Conservation (phyloP, 164 flowering plant genomes). For the Stephania cephalantha region DNA sequence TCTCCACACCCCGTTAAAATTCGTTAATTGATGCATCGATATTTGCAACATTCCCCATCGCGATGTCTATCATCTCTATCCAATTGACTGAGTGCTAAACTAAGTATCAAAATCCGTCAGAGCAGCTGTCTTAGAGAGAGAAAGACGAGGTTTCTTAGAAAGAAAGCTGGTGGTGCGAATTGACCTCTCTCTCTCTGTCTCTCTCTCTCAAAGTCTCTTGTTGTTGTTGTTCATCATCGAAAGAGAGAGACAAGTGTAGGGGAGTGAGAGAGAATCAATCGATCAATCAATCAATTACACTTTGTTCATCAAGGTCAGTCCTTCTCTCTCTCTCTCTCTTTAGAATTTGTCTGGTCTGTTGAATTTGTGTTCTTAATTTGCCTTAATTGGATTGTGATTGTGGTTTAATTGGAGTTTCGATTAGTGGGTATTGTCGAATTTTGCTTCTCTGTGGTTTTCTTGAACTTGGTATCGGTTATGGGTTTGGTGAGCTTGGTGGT, state of each 20-base stretch:
- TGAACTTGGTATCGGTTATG: background rate
- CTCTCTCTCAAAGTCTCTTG: background rate
- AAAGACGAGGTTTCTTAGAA: background rate
- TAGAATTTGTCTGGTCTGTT: background rate
- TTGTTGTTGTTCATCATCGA: background rate
- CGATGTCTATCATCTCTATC: no score
- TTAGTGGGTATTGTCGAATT: background rate
- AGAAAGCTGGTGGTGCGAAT: background rate
- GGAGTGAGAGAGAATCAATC: background rate
- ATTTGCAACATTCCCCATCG: no score
- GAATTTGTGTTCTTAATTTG: background rate
- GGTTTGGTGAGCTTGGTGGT: background rate
- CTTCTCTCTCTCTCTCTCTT: background rate
- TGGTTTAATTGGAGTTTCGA: constrained; percentile 1
- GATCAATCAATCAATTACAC: no score
- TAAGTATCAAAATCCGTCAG: no score
- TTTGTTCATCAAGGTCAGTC: background rate
- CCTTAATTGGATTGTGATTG: constrained; percentile 1
- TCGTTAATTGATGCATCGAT: no score
- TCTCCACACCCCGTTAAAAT: no score
- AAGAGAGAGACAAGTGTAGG: background rate
- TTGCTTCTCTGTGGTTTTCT: background rate
- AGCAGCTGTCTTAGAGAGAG: background rate
- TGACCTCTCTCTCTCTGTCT: background rate
- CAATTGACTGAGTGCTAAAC: no score